phyloP scores from a whole-genome alignment of 495 filamentous ascomycete species.

The Emericellopsis terricola region DNA sequence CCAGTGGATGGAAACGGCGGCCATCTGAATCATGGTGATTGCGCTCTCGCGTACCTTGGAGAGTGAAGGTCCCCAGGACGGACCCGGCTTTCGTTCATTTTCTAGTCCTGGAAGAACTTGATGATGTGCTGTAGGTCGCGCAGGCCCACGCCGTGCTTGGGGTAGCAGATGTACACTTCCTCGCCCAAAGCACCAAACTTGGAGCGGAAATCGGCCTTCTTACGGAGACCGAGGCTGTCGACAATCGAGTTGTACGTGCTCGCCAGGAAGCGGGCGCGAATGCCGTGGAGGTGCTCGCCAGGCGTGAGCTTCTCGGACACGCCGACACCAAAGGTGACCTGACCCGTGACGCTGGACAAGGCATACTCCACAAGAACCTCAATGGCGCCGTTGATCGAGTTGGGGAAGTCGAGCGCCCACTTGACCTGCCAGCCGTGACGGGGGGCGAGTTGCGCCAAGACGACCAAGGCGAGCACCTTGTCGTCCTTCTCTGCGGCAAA shows the following conservation, averaged over 20 bases:
- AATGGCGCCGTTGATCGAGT: constrained; percentile 59
- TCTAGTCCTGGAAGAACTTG: constrained; percentile 68
- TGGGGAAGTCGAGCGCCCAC: constrained; percentile 72
- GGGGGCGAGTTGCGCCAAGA: constrained; percentile 56
- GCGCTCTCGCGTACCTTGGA: too few relatives aligned
- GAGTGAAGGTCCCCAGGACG: too few relatives aligned
- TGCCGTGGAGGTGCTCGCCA: constrained; percentile 56
- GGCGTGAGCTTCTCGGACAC: constrained; percentile 47
- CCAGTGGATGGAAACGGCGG: too few relatives aligned
- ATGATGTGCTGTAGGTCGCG: constrained; percentile 58
- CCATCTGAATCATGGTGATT: too few relatives aligned
- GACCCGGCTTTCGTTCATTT: too few relatives aligned
- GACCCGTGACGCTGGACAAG: constrained; percentile 46
- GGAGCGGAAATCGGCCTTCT: constrained; percentile 74
- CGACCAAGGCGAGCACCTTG: constrained; percentile 51
- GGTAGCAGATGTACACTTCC: constrained; percentile 66
- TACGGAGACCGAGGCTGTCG: constrained; percentile 56
- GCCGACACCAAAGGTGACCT: constrained; percentile 66
- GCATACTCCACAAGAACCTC: constrained; percentile 61
- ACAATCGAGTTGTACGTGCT: constrained; percentile 62
- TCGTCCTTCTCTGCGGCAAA: constrained; percentile 52
- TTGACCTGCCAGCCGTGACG: constrained; percentile 74
- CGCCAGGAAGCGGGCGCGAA: constrained; percentile 53
- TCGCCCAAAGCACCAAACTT: constrained; percentile 69
- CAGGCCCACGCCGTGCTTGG: constrained; percentile 59